phyloP scores from a whole-genome alignment of 352 stramenopile genomes.

The Elongisporangium prolatum region DNA sequence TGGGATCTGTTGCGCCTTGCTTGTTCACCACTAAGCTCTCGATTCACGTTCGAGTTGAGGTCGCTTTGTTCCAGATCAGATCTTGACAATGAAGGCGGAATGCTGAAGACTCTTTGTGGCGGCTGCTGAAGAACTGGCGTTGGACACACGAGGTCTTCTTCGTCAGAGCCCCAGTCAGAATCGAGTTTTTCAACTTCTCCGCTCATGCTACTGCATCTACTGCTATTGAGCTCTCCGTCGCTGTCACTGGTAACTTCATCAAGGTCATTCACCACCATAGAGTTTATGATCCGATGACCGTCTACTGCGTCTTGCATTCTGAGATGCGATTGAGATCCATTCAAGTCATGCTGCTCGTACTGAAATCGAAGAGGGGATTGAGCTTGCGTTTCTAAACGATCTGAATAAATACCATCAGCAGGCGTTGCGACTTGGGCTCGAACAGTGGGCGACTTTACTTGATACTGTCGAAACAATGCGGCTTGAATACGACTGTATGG shows the following conservation, averaged over 20 bases:
- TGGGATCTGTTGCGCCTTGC: neutral
- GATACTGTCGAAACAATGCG: constrained; percentile 77
- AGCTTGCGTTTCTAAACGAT: neutral
- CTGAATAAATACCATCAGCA: constrained; percentile 4
- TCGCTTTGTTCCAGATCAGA: neutral
- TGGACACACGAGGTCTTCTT: neutral
- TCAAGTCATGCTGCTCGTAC: neutral
- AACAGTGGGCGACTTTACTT: constrained; percentile 50
- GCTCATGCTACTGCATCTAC: neutral
- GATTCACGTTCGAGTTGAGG: neutral
- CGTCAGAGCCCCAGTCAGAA: neutral
- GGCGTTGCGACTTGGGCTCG: constrained; percentile 3
- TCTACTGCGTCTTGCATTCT: neutral
- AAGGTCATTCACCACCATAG: neutral
- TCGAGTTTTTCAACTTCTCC: neutral
- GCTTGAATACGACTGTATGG: constrained; percentile 59
- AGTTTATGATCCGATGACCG: neutral
- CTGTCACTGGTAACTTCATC: neutral
- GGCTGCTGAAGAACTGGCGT: neutral
- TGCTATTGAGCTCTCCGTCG: neutral
- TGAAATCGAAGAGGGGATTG: neutral
- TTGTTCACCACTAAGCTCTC: neutral
- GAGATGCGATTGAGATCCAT: neutral
- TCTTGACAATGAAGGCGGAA: neutral
- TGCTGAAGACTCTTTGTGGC: neutral